A percentile compares a stretch with the other conserved stretches of the same genome.
phyloP scores from a whole-genome alignment of 1,139 yeast genomes.

The Zygoascus sp. region DNA sequence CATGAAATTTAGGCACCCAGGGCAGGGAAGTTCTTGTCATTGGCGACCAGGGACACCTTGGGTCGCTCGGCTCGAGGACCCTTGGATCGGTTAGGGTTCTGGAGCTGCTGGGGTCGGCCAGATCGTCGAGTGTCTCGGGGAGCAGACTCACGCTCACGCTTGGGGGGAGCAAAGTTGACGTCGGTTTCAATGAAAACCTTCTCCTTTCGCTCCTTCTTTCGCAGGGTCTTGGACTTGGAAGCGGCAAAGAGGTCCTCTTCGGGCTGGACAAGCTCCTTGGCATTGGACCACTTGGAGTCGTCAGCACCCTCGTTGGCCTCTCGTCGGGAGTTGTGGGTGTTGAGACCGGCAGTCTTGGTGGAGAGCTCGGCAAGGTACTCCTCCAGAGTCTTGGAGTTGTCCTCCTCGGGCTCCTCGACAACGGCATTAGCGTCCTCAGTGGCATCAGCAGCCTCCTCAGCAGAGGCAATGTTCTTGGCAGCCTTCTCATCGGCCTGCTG shows the following conservation, averaged over 20 bases:
- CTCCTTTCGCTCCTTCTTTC: slow-evolving; percentile 59
- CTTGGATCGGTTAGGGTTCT: slow-evolving; percentile 20
- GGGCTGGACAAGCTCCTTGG: slow-evolving; percentile 28
- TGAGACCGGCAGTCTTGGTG: slow-evolving; percentile 42
- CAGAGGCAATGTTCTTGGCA: slow-evolving; percentile 58
- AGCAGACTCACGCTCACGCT: slow-evolving; percentile 20
- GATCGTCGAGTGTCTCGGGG: slow-evolving; percentile 28
- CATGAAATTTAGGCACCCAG: slow-evolving; percentile 28
- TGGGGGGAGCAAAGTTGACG: slow-evolving; percentile 45
- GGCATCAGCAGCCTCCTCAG: slow-evolving; percentile 43
- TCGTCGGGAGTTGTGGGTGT: slow-evolving; percentile 47
- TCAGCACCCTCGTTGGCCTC: slow-evolving; percentile 56
- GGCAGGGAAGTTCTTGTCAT: slow-evolving; percentile 33
- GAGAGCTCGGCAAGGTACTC: slow-evolving; percentile 67
- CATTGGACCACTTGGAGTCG: slow-evolving; percentile 45
- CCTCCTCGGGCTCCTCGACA: slow-evolving; percentile 35
- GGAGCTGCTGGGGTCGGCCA: slow-evolving; percentile 24
- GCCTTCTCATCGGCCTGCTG: slow-evolving; percentile 58
- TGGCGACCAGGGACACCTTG: slow-evolving; percentile 19
- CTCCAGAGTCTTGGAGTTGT: slow-evolving; percentile 53
- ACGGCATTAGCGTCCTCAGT: slow-evolving; percentile 34
- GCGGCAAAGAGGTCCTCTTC: slow-evolving; percentile 47
- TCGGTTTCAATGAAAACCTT: slow-evolving; percentile 61
- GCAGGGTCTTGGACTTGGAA: slow-evolving; percentile 46
- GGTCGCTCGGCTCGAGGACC: slow-evolving; percentile 26